Conservation (phyloP, 2,329 filamentous ascomycete genomes). For the Cladosporium sphaerospermum region DNA sequence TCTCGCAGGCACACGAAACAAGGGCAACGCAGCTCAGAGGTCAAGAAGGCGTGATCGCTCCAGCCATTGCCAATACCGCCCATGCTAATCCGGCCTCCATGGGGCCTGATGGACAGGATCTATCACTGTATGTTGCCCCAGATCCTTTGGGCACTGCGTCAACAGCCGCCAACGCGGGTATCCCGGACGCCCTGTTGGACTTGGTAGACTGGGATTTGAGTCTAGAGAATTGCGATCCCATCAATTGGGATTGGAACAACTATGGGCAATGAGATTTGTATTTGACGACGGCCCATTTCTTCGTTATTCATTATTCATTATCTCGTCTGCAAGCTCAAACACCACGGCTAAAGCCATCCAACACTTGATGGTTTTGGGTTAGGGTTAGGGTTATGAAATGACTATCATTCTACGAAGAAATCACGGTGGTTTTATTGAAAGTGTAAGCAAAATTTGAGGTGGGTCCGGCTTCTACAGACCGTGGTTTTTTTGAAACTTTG, state of each 20-base stretch:
- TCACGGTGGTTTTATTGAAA: no score
- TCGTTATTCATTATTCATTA: conserved; percentile 3
- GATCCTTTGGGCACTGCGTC: not conserved
- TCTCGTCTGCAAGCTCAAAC: not conserved
- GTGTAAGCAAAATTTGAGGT: no score
- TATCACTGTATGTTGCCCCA: not conserved
- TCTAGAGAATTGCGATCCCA: conserved; percentile 1
- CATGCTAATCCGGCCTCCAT: not conserved
- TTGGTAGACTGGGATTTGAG: not conserved
- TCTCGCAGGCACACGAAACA: not conserved
- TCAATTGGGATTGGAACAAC: conserved; percentile 1
- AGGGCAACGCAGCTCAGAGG: not conserved
- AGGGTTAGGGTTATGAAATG: no score
- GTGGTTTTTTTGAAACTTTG: no score
- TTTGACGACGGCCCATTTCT: not conserved
- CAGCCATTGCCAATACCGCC: not conserved
- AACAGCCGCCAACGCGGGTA: not conserved
- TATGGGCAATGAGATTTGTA: not conserved
- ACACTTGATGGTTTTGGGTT: conserved; percentile 1
- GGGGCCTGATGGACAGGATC: not conserved
- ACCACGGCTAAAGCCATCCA: not conserved
- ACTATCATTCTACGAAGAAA: no score
- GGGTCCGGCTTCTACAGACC: no score
- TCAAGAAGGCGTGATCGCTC: conserved; percentile 1
- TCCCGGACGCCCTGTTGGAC: conserved; percentile 1